Evolutionary conservation across 305 asterid genomes (phyloP).

Genomic region (Caryopteris hybrid): DNA sequence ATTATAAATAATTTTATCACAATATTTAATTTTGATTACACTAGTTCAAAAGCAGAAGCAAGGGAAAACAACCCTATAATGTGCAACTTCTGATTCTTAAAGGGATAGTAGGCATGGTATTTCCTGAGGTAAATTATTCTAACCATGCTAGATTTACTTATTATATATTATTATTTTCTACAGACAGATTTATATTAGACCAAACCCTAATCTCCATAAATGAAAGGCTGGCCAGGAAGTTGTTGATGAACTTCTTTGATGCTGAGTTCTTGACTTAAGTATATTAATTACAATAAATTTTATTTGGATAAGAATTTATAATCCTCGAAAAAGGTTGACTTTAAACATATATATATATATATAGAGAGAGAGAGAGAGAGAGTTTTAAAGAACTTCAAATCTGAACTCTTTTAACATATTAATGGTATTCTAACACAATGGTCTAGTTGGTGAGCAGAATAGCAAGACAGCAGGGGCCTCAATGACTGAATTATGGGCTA

Average conservation of each 20-base stretch:
- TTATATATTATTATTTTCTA: too few species aligned
- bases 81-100: too few species aligned
- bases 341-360: background rate
- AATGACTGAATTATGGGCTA: constrained; percentile 13
- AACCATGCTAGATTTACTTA: too few species aligned
- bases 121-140: too few species aligned
- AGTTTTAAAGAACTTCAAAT: background rate
- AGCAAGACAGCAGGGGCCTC: constrained; percentile 28
- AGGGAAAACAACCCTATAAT: too few species aligned
- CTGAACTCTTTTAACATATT: background rate
- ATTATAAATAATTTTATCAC: too few species aligned
- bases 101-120: too few species aligned
- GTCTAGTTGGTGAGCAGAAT: constrained; percentile 26
- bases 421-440: constrained; percentile 18
- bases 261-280: constrained; percentile 8
- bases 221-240: constrained; percentile 9
- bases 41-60: too few species aligned
- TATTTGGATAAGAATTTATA: constrained; percentile 4
- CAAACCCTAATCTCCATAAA: background rate
- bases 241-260: background rate
- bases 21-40: too few species aligned
- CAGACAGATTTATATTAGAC: too few species aligned
- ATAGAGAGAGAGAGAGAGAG: background rate
- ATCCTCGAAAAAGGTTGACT: constrained; percentile 26
- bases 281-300: background rate